These are phyloP conservation scores for Pholiota conissans DNA, from an alignment of 768 basidiomycete species.

Conservation along the genomic window DNA sequence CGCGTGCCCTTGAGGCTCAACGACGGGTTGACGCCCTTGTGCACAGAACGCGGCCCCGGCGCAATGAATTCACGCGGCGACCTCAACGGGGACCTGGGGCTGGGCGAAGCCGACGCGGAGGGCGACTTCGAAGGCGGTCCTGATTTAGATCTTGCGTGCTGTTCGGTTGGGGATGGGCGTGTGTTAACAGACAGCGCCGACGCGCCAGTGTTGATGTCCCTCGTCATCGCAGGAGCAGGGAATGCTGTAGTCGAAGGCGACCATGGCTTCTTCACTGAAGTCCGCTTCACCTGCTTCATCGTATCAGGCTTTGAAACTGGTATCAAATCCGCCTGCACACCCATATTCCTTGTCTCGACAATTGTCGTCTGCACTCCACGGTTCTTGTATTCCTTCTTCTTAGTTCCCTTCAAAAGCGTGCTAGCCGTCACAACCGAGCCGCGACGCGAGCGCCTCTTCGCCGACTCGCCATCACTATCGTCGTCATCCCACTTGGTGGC, in stretches of 20 bases:
- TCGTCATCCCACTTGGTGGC: conserved; percentile 31
- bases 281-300: conserved; percentile 14
- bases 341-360: conserved; percentile 52
- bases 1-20: neutral
- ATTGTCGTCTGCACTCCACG: conserved; percentile 72
- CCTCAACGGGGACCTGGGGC: conserved; percentile 23
- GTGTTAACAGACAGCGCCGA: conserved; percentile 16
- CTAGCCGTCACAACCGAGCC: conserved; percentile 36
- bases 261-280: conserved; percentile 27
- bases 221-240: conserved; percentile 24
- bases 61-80: conserved; percentile 27
- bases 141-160: neutral
- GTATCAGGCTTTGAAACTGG: conserved; percentile 1
- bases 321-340: conserved; percentile 55
- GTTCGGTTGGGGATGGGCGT: conserved; percentile 11
- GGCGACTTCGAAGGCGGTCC: conserved; percentile 7
- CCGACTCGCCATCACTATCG: conserved; percentile 35
- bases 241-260: conserved; percentile 24
- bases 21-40: conserved; percentile 1
- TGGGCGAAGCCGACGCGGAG: conserved; percentile 19
- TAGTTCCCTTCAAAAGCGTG: conserved; percentile 38
- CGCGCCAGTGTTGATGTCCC: conserved; percentile 22
- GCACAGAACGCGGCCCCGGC: conserved; percentile 4
- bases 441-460: conserved; percentile 31
- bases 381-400: conserved; percentile 55